Conservation (phyloP, 805 yeast genomes). For the Candida sakaeoensis region DNA sequence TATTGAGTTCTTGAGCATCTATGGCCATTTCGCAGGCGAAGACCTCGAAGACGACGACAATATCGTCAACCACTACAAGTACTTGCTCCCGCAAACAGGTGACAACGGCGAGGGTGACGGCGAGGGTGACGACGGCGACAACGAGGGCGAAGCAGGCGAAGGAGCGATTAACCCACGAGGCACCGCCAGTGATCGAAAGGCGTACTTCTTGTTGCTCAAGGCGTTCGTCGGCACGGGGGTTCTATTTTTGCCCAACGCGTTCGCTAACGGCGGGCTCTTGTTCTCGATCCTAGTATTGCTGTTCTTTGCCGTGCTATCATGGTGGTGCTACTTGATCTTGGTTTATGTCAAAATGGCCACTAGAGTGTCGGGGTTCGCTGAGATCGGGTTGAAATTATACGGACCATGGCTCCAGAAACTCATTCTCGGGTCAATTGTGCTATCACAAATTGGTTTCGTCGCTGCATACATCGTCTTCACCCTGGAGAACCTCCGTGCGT, state of each 20-base stretch:
- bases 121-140: too few relatives aligned
- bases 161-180: slow-evolving; percentile 40
- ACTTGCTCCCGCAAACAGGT: slow-evolving; percentile 28
- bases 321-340: slow-evolving; percentile 72
- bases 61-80: slow-evolving; percentile 46
- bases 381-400: slow-evolving; percentile 61
- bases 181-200: slow-evolving; percentile 69
- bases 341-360: slow-evolving; percentile 56
- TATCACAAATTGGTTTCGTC: slow-evolving; percentile 77
- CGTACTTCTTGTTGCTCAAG: slow-evolving; percentile 66
- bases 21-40: slow-evolving; percentile 88
- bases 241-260: slow-evolving; percentile 65
- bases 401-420: slow-evolving; percentile 63
- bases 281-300: slow-evolving; percentile 52
- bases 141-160: slow-evolving; percentile 14
- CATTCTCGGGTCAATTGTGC: slow-evolving; percentile 59
- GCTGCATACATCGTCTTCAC: slow-evolving; percentile 81
- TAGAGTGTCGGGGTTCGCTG: slow-evolving; percentile 73
- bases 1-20: slow-evolving; percentile 69
- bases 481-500: slow-evolving; percentile 66
- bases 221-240: slow-evolving; percentile 80
- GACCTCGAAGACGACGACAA: slow-evolving; percentile 66
- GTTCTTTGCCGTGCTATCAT: slow-evolving; percentile 67
- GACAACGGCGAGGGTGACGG: too few relatives aligned
- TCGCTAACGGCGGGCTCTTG: slow-evolving; percentile 66